Base-by-base conservation (phyloP, 371 early-diverging fungal species). In the Entomophthora muscae region DNA sequence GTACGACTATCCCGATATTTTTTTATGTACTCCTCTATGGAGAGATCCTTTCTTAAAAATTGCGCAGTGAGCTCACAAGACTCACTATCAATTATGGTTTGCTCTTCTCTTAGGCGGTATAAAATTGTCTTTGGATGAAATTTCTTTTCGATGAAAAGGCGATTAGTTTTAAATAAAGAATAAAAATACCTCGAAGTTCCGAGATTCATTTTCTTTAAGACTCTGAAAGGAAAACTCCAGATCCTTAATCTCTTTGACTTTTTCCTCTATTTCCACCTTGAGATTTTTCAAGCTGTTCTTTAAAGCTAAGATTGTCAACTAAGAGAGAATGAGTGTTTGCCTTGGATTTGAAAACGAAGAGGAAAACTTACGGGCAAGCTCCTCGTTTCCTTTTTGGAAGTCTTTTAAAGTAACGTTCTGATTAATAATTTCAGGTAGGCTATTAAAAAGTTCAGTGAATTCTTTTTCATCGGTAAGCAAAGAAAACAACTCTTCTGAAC, bases 401-500 rank as follows among this genome's bases (percentile, higher is more conserved):
- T 55, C 56, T 55, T 55, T 22, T 55, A 55, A 55, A 55, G 22
- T 55, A 26, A 22, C n/a, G 3, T 27, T 55, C n/a, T 55, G 56
- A 55, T 55, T 55, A 55, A 55, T 26, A 27, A 55, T n/a, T 55
- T 55, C 56, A 55, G 56, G 56, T 26, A 55, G n/a, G n/a, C 24
- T 13, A 26, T 55, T 55, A 55, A 55, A 55, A 55, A 24, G n/a
- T 55, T 55, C 56, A 12, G 28, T 13, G 28, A 55, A 55, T 55
- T 55, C 56, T 12, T 22, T 24, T 26, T 55, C 56, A 26, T 13
- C n/a, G n/a, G 56, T 55, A 24, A 55, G 28, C 12, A 55, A 26
- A 55, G 56, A 24, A 26, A 55, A 55, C n/a, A 55, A 55, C n/a
- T 55, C 56, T 13, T 55, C 56, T 10, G 56, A 55, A 26, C 56